Conservation (phyloP, 805 yeast genomes). For the Schwanniomyces polymorphus region DNA sequence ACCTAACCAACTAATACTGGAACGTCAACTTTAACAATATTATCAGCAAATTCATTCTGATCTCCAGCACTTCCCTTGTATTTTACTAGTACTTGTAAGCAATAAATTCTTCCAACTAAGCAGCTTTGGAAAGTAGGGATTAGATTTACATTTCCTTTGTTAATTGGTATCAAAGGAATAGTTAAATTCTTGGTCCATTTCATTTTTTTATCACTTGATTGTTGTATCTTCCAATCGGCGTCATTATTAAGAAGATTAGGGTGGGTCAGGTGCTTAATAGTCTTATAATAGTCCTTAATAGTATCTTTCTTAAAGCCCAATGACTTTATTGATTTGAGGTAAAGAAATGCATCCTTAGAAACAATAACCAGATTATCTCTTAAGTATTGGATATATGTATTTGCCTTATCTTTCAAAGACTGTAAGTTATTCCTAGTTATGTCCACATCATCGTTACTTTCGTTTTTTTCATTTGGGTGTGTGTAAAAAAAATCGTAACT, state of each 20-base stretch:
- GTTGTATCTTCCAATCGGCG: slow-evolving; percentile 27
- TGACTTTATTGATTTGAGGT: slow-evolving; percentile 37
- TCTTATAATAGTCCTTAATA: slow-evolving; percentile 34
- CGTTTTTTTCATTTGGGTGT: slow-evolving; percentile 18
- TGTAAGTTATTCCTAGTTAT: slow-evolving; percentile 36
- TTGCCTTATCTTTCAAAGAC: slow-evolving; percentile 31
- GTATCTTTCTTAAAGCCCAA: slow-evolving; percentile 42
- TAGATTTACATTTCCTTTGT: slow-evolving; percentile 49
- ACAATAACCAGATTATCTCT: slow-evolving; percentile 31
- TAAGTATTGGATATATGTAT: slow-evolving; percentile 32
- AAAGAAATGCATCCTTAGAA: slow-evolving; percentile 32
- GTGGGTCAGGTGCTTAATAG: slow-evolving; percentile 21
- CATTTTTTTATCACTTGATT: slow-evolving; percentile 10
- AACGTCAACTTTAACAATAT: slow-evolving; percentile 31
- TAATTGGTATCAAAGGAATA: slow-evolving; percentile 41
- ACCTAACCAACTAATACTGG: slow-evolving; percentile 36
- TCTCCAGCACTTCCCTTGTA: slow-evolving; percentile 43
- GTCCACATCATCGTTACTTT: slow-evolving; percentile 25
- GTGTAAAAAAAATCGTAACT: slow-evolving; percentile 44
- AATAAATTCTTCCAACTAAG: slow-evolving; percentile 57
- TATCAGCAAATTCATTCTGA: slow-evolving; percentile 30
- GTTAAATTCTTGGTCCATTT: slow-evolving; percentile 32
- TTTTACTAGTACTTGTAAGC: slow-evolving; percentile 47
- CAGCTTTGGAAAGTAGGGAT: slow-evolving; percentile 67
- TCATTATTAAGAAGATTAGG: slow-evolving; percentile 23